Base-by-base conservation (phyloP, 2,329 filamentous ascomycete species). In the Epichloe elymi region DNA sequence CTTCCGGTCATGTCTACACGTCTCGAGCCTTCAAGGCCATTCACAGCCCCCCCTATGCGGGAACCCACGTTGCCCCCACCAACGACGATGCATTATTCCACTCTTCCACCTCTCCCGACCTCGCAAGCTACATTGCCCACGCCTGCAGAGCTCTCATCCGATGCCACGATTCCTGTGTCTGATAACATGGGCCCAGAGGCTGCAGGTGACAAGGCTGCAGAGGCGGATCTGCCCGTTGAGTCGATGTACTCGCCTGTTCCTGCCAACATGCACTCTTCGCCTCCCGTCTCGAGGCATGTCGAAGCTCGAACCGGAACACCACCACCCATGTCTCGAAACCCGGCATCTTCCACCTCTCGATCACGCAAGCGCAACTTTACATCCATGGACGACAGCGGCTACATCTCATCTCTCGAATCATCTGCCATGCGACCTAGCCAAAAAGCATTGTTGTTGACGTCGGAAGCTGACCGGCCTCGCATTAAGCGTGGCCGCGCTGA, bases 381-480 rank as follows among this genome's bases (percentile, higher is more conserved):
- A 33, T 84, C 85, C 12, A 84, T 94, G 73, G 88, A 79, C 61
- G 93, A 98, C 67, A 97, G 91, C 64, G 93, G 93, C 40, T 98
- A 97, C 67, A 95, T 95, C 64, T 97, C 93, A 1, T 96, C 90
- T 0, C 76, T 97, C 17, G 90, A 96, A 59, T 97, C 93, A 3
- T 97, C 93, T 0, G 88, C 78, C 14, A 78, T 88, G 64, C 80
- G 91, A 53, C 82, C 85, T 46, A 81, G 83, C 56, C 78, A 80
- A 56, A 74, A 79, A 54, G 72, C 71, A 15, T 74, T 80, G 51
- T 74, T 87, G 17, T 74, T 88, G 42, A 88, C 84, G 4, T 91
- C 88, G 0, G 89, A 94, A 60, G 78, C 83, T 49, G 86, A 89
- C 58, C 82, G 83, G n/a, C 85, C 85, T 47, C 79, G 81, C 51